These are phyloP conservation scores for Penicillium robsamsonii DNA, from an alignment of 495 filamentous ascomycete genomes.

Conservation along the genomic window DNA sequence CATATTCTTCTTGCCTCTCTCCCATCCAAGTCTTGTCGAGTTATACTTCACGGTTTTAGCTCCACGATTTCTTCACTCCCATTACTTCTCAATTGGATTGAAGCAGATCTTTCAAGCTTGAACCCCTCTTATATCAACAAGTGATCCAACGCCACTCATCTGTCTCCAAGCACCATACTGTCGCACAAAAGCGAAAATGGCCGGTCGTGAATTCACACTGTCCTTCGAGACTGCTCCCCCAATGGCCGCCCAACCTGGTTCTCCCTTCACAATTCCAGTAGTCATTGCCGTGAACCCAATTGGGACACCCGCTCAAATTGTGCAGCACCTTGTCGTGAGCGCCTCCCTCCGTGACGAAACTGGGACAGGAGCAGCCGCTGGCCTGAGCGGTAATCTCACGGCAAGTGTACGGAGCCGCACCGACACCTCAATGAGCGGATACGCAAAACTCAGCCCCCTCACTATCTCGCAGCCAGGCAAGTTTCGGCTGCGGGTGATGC, in stretches of 20 bases:
- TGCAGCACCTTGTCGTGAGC: slow-evolving; percentile 36
- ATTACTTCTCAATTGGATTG: slow-evolving; percentile 10
- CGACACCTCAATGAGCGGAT: slow-evolving; percentile 38
- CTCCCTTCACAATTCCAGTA: slow-evolving; percentile 38
- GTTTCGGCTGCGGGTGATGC: slow-evolving; percentile 39
- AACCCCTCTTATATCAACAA: slow-evolving; percentile 2
- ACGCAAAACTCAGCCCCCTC: slow-evolving; percentile 34
- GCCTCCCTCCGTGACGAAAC: slow-evolving; percentile 35
- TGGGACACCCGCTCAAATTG: slow-evolving; percentile 24
- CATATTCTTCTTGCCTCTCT: background rate
- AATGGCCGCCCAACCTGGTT: slow-evolving; percentile 26
- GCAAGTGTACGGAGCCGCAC: slow-evolving; percentile 37
- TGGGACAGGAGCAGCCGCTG: slow-evolving; percentile 23
- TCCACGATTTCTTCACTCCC: slow-evolving; percentile 1
- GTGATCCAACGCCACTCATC: background rate
- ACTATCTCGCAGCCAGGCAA: slow-evolving; percentile 34
- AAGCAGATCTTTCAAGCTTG: slow-evolving; percentile 8
- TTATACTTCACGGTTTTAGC: slow-evolving; percentile 12
- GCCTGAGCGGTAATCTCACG: slow-evolving; percentile 33
- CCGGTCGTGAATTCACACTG: slow-evolving; percentile 35
- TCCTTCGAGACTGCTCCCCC: slow-evolving; percentile 38
- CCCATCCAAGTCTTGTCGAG: background rate
- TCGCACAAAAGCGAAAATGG: slow-evolving; percentile 24
- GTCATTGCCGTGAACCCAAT: slow-evolving; percentile 37
- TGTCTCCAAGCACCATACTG: background rate